phyloP scores from a whole-genome alignment of 2,329 filamentous ascomycete genomes.

The Polychaeton citri region DNA sequence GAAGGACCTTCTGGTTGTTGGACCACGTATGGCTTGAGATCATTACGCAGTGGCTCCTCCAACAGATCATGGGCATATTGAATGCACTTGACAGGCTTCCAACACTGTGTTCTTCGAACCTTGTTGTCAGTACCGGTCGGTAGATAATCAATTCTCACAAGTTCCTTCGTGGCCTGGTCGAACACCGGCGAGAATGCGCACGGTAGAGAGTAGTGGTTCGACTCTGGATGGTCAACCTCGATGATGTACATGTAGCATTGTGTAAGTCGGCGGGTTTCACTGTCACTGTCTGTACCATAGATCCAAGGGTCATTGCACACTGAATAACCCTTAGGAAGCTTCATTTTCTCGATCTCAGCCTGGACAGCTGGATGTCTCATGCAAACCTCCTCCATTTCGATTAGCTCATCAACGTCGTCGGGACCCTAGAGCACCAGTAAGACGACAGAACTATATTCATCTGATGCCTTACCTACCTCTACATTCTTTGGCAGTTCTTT shows the following conservation, averaged over 20 bases:
- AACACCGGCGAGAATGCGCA: background rate
- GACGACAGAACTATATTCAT: background rate
- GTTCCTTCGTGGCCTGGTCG: background rate
- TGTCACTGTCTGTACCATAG: conserved; percentile 10
- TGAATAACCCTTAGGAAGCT: conserved; percentile 16
- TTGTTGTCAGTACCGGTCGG: background rate
- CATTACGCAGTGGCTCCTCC: background rate
- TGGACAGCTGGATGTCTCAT: conserved; percentile 26
- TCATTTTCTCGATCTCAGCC: conserved; percentile 27
- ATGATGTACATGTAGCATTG: background rate
- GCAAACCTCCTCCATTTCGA: background rate
- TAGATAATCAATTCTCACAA: background rate
- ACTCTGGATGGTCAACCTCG: conserved; percentile 10
- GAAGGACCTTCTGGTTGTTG: background rate
- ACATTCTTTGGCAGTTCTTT: background rate
- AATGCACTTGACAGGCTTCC: background rate
- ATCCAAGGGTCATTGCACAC: conserved; percentile 20
- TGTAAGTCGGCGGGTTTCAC: background rate
- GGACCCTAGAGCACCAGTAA: background rate
- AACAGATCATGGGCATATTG: background rate
- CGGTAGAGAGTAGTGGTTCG: background rate
- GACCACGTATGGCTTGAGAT: background rate
- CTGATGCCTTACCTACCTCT: background rate
- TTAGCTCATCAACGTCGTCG: background rate
- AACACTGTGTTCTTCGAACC: conserved; percentile 8